These are phyloP conservation scores for Pugionium dolabratum DNA, from an alignment of 345 rosid genomes.

Conservation along the genomic window DNA sequence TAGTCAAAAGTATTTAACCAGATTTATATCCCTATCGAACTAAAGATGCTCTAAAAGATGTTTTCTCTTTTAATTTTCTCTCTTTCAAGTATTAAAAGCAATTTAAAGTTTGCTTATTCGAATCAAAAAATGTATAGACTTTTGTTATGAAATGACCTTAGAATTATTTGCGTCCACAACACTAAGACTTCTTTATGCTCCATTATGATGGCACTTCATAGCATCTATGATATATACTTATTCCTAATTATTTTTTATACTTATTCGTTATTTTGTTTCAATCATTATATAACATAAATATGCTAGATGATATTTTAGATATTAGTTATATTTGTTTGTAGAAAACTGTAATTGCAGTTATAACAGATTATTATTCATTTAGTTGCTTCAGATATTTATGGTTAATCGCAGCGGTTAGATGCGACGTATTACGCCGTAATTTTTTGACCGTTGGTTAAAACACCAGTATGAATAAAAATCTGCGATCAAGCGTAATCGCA, in stretches of 20 bases:
- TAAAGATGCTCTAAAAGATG: constrained; percentile 32
- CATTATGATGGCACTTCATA: constrained; percentile 24
- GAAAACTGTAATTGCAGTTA: too few species aligned
- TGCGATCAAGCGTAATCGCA: too few species aligned
- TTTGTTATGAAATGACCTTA: constrained; percentile 24
- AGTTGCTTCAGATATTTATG: too few species aligned
- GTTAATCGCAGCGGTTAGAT: too few species aligned
- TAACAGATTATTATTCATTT: too few species aligned
- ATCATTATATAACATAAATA: not conserved
- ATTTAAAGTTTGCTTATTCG: constrained; percentile 17
- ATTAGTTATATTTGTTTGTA: too few species aligned
- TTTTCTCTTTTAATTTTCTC: constrained; percentile 17
- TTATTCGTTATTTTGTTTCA: not conserved
- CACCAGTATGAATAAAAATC: too few species aligned
- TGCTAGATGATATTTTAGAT: not conserved
- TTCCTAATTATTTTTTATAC: constrained; percentile 12
- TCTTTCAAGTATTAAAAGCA: not conserved
- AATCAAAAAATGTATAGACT: not conserved
- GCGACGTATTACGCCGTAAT: too few species aligned
- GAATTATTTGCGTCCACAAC: constrained; percentile 28
- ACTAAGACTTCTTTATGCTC: constrained; percentile 29
- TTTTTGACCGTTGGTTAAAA: too few species aligned
- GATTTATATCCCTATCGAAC: constrained; percentile 15
- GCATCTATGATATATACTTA: constrained; percentile 27
- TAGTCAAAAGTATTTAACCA: constrained; percentile 19